These are phyloP conservation scores for Fusarium sp. DNA, from an alignment of 2,329 filamentous ascomycete genomes.

Conservation along the genomic window DNA sequence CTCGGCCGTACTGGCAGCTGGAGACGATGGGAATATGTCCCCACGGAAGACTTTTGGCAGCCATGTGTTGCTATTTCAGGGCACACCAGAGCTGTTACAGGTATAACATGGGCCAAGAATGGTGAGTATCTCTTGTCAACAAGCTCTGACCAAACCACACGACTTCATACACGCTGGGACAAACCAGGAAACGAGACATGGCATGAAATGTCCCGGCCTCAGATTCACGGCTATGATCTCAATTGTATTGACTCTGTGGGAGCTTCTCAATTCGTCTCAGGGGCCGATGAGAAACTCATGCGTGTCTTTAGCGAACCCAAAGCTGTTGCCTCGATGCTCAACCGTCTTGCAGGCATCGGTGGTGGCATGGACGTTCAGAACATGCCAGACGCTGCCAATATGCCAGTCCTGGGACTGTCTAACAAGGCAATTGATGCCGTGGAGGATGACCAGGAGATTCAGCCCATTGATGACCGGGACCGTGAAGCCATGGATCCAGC, in stretches of 20 bases:
- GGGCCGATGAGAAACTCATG: slow-evolving; percentile 97
- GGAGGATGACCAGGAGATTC: slow-evolving; percentile 62
- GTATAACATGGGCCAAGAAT: slow-evolving; percentile 83
- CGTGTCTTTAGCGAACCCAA: slow-evolving; percentile 93
- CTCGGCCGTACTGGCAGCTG: slow-evolving; percentile 93
- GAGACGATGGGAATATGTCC: slow-evolving; percentile 82
- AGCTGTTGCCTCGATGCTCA: slow-evolving; percentile 80
- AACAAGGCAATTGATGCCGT: slow-evolving; percentile 86
- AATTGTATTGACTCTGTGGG: slow-evolving; percentile 89
- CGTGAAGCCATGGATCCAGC: slow-evolving; percentile 66
- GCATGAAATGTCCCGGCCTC: slow-evolving; percentile 95
- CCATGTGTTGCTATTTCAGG: slow-evolving; percentile 84
- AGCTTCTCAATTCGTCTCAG: slow-evolving; percentile 84
- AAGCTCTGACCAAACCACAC: slow-evolving; percentile 90
- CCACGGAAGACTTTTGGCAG: slow-evolving; percentile 74
- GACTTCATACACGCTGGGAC: slow-evolving; percentile 85
- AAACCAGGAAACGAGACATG: slow-evolving; percentile 68
- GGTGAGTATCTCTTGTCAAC: slow-evolving; percentile 91
- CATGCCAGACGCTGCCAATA: slow-evolving; percentile 90
- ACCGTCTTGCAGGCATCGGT: slow-evolving; percentile 73
- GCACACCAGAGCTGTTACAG: slow-evolving; percentile 84
- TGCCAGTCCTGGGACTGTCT: slow-evolving; percentile 93
- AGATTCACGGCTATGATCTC: slow-evolving; percentile 98
- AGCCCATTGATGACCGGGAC: slow-evolving; percentile 59
- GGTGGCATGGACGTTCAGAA: slow-evolving; percentile 52